These are phyloP conservation scores for Cetradonia linearis DNA, from an alignment of 495 filamentous ascomycete genomes.

Conservation along the genomic window DNA sequence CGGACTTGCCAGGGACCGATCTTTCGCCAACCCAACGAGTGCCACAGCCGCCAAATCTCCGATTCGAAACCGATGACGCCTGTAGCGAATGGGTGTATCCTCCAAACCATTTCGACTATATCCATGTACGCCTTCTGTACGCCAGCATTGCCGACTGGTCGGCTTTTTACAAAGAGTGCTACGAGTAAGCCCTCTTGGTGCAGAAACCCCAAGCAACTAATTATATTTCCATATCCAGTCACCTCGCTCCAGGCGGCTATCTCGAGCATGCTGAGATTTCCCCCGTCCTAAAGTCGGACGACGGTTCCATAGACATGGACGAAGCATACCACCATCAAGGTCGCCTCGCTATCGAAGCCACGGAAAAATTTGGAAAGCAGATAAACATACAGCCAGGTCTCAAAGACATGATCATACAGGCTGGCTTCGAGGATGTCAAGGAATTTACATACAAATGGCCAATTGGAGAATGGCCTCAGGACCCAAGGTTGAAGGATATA, in stretches of 20 bases:
- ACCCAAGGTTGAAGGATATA: constrained; percentile 52
- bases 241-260: constrained; percentile 54
- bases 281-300: constrained; percentile 40
- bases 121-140: constrained; percentile 50
- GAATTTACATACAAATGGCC: constrained; percentile 54
- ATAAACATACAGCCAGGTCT: constrained; percentile 39
- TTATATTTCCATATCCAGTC: constrained; percentile 21
- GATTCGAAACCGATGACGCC: constrained; percentile 47
- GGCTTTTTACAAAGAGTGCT: constrained; percentile 32
- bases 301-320: constrained; percentile 38
- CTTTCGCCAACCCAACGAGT: constrained; percentile 36
- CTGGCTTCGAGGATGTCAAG: constrained; percentile 50
- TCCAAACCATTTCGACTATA: constrained; percentile 49
- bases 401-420: constrained; percentile 32
- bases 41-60: constrained; percentile 39
- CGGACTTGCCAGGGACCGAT: constrained; percentile 30
- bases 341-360: constrained; percentile 41
- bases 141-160: constrained; percentile 52
- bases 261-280: constrained; percentile 49
- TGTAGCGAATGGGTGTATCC: constrained; percentile 43
- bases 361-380: constrained; percentile 39
- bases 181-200: constrained; percentile 23
- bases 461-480: constrained; percentile 56
- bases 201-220: background rate
- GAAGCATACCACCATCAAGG: constrained; percentile 45